Conservation (phyloP, 2,329 filamentous ascomycete species). For the Clonostachys rhizophaga region DNA sequence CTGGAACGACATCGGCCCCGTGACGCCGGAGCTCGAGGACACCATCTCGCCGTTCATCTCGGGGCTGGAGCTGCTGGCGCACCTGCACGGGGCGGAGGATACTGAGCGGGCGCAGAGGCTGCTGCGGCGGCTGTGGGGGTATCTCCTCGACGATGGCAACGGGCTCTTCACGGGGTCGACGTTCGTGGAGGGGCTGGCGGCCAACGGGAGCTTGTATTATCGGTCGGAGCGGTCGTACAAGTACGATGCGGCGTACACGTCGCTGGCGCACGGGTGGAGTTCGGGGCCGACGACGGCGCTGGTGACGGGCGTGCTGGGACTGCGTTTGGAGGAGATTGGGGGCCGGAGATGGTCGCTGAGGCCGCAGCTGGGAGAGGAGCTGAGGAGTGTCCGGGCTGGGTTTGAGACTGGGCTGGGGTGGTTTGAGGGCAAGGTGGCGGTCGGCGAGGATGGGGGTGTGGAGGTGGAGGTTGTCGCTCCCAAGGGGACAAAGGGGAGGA, state of each 20-base stretch:
- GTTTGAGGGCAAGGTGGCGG: slow-evolving; percentile 1
- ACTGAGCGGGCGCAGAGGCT: slow-evolving; percentile 1
- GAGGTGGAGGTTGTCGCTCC: background rate
- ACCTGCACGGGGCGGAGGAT: slow-evolving; percentile 12
- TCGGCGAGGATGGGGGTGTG: background rate
- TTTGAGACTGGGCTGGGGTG: slow-evolving; percentile 2
- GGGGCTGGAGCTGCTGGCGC: slow-evolving; percentile 23
- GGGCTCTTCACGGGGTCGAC: slow-evolving; percentile 20
- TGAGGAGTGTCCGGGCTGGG: background rate
- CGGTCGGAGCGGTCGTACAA: slow-evolving; percentile 19
- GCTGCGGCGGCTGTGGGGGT: background rate
- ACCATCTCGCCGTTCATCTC: slow-evolving; percentile 28
- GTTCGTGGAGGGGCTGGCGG: slow-evolving; percentile 24
- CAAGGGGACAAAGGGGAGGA: background rate
- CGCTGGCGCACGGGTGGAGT: slow-evolving; percentile 26
- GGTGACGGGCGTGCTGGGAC: background rate
- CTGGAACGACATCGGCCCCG: slow-evolving; percentile 19
- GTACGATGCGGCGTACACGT: slow-evolving; percentile 21
- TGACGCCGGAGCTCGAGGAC: slow-evolving; percentile 22
- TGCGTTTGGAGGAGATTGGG: background rate
- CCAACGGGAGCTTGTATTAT: slow-evolving; percentile 28
- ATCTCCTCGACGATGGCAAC: slow-evolving; percentile 10
- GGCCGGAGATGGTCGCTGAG: background rate
- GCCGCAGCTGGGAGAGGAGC: background rate
- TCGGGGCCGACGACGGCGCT: slow-evolving; percentile 19